Conservation (phyloP, 306 rosid genomes). For the Rubus idaeus region DNA sequence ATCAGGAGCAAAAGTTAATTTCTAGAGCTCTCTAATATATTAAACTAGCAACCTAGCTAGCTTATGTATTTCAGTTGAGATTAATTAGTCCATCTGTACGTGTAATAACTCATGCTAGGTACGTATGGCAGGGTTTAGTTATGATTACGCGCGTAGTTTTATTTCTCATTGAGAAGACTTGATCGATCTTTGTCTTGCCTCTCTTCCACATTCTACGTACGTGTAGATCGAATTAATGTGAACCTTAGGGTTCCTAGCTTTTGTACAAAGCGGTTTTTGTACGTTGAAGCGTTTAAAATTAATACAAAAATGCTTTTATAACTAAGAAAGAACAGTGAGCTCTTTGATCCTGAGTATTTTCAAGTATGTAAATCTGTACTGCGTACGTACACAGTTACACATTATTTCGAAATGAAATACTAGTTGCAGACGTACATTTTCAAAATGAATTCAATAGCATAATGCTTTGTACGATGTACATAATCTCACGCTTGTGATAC, state of each 20-base stretch:
- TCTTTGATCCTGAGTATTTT: neutral
- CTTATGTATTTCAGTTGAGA: neutral
- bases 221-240: neutral
- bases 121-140: neutral
- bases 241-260: neutral
- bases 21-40: slow-evolving; percentile 15
- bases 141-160: neutral
- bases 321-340: neutral
- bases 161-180: neutral
- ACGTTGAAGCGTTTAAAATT: neutral
- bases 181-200: neutral
- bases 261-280: neutral
- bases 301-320: neutral
- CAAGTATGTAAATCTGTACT: neutral
- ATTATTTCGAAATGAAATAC: no score
- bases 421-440: no score
- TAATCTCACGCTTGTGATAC: neutral
- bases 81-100: neutral
- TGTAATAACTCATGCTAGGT: neutral
- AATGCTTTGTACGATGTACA: neutral
- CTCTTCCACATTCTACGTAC: neutral
- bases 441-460: neutral
- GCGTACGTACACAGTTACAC: no score
- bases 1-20: neutral
- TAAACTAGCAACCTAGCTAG: no score